Conservation (phyloP, 2,329 filamentous ascomycete genomes). For the Neonectria coccinea region DNA sequence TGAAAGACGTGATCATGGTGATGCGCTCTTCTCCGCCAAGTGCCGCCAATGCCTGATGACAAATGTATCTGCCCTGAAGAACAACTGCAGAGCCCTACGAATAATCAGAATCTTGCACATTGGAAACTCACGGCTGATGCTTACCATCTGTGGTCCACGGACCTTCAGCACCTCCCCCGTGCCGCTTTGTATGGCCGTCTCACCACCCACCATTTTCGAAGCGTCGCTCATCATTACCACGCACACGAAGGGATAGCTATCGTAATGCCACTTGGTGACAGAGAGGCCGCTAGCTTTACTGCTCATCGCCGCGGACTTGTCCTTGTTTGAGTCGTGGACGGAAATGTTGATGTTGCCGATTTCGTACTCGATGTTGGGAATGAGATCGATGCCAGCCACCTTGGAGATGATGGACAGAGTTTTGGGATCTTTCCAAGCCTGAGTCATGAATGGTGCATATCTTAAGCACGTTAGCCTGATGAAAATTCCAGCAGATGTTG, state of each 20-base stretch:
- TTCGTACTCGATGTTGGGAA: conserved; percentile 65
- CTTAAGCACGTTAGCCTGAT: neutral
- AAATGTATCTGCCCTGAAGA: conserved; percentile 74
- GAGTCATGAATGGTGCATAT: conserved; percentile 6
- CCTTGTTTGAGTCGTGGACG: conserved; percentile 54
- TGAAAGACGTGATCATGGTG: conserved; percentile 74
- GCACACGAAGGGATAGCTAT: conserved; percentile 75
- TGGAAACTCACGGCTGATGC: neutral
- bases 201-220: conserved; percentile 71
- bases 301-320: conserved; percentile 48
- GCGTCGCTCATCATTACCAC: conserved; percentile 75
- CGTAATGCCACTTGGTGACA: conserved; percentile 69
- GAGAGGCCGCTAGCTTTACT: neutral
- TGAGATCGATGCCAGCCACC: conserved; percentile 65
- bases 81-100: conserved; percentile 67
- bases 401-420: conserved; percentile 53
- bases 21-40: conserved; percentile 71
- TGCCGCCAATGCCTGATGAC: conserved; percentile 70
- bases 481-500: neutral
- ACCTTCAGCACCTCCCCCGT: conserved; percentile 67
- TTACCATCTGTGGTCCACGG: conserved; percentile 58
- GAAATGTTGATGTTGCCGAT: conserved; percentile 67
- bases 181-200: conserved; percentile 67
- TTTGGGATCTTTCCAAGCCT: conserved; percentile 4
- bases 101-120: neutral